These are phyloP conservation scores for Ceratocystis diversiconidia DNA, from an alignment of 2,329 filamentous ascomycete species.

Conservation along the genomic window DNA sequence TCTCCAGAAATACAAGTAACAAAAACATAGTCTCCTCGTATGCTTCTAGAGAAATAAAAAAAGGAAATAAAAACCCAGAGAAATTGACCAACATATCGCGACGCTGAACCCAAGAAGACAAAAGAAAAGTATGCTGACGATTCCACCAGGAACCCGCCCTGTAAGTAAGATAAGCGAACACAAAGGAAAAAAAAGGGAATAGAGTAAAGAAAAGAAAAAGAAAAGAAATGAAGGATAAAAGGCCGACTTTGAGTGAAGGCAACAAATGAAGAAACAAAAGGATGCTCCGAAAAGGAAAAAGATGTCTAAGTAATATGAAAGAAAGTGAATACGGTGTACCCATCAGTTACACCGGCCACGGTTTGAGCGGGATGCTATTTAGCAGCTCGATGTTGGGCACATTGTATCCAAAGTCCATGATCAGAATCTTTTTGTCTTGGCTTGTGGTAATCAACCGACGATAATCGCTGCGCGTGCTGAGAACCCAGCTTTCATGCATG, in stretches of 20 bases:
- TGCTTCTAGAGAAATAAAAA: not conserved
- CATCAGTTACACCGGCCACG: not conserved
- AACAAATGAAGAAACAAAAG: constrained; percentile 2
- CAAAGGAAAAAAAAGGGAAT: constrained; percentile 1
- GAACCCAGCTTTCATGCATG: constrained; percentile 93
- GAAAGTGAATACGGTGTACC: not conserved
- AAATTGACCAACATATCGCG: not conserved
- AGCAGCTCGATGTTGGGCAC: constrained; percentile 43
- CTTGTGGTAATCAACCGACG: constrained; percentile 86
- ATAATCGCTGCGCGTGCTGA: constrained; percentile 93
- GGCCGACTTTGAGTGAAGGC: not conserved
- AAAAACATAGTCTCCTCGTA: not conserved
- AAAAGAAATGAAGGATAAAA: not conserved
- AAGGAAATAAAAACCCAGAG: not conserved
- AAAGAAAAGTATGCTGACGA: not conserved
- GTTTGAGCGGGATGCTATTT: constrained; percentile 29
- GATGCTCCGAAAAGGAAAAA: not conserved
- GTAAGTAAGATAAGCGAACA: constrained; percentile 1
- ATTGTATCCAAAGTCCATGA: constrained; percentile 75
- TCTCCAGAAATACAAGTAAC: not conserved
- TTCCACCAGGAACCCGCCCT: not conserved
- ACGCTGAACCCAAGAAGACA: not conserved
- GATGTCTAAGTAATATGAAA: not conserved
- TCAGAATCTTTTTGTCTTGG: constrained; percentile 80
- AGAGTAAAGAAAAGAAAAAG: not conserved